Base-by-base conservation (phyloP, 768 basidiomycete genomes). In the Lentinula detonsa region DNA sequence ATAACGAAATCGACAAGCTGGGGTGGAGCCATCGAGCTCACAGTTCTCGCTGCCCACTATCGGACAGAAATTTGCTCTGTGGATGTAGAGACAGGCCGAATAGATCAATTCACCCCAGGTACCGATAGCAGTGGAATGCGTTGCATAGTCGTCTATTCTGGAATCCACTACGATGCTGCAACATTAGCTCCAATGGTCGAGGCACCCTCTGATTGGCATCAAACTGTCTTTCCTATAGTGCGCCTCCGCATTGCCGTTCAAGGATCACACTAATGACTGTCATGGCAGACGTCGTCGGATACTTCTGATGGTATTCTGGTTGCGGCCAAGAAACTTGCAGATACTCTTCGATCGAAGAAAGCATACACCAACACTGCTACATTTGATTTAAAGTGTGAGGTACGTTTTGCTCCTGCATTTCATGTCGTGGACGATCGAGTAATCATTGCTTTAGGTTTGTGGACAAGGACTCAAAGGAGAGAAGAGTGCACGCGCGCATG, bases 21-120 rank as follows among this genome's bases (percentile, higher is more conserved):
- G 96, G 96, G 96, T 54, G 96, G 96, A 15, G 96, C 96, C 1
- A 98, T 98, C 69, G 95, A 95, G 74, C 85, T 98, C 2, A 77
- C 86, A 6, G 85, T 98, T 64, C 86, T 98, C 62, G 86, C 95
- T 2, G 76, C 83, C 7, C 86, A 96, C 72, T 97, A 87, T 70
- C 73, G 75, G 28, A 88, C 91, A 1, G 95, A 97, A 73, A 96
- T 98, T 40, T 85, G 87, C 2, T 92, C 90, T 63, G 80, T 96
- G 60, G 95, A 98, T 69, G 91, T 98, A 62, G 92, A 95, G 72
- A 92, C 92, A 0, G 95, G 95, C 0, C 83, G 95, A 16, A 82
- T 94, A 62, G 94, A 98, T 74, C 82, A 81, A 21, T 96, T 95
- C 68, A 76, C 84, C 1, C 83, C 90, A 52, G 76, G 78, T 31